Evolutionary conservation across 2,329 filamentous ascomycete genomes (phyloP), one percentile per base, ranked within the genome.

Genomic region (Fusarium sp.): DNA sequence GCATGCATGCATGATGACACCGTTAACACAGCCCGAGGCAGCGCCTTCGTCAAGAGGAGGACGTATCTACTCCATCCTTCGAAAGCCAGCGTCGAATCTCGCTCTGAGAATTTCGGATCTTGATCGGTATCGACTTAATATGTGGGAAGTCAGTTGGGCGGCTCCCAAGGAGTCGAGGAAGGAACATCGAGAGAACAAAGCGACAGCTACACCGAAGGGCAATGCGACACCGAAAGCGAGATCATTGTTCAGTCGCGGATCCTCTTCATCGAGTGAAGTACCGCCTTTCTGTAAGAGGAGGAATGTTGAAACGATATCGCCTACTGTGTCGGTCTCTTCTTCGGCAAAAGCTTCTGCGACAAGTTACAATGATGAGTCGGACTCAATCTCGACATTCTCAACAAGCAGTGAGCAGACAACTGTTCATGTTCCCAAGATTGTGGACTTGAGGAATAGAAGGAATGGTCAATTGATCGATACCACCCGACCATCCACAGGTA

Each of bases 111-210:
- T 58, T 9, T 24, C 65, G 8, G 63, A 64, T 3, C 32, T 66
- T 11, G 57, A 70, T 44, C 57, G 58, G 8, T 53, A 57, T 46
- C 57, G 49, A 8, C 20, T 34, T 25, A 73, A 51, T 20, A 73
- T 73, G 71, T 73, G 71, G 71, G 68, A 73, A 16, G 68, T 67
- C 32, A 65, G 52, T 20, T 73, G 71, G 71, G 65, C 12, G 25
- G 63, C 42, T 53, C 65, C 57, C 14, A 60, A 61, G 46, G 70
- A 73, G 41, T 65, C 70, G 0, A 62, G 61, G 30, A 70, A 62
- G 44, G 70, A 73, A n/a, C 68, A 64, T 29, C 68, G 61, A 6
- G 68, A 73, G 24, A 70, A 55, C 7, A 73, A 70, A 44, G 56
- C 54, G 6, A 10, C 37, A 7, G 37, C 25, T 7, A 22, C 24